Conservation (phyloP, 768 basidiomycete genomes). For the Lactarius akahatsu region DNA sequence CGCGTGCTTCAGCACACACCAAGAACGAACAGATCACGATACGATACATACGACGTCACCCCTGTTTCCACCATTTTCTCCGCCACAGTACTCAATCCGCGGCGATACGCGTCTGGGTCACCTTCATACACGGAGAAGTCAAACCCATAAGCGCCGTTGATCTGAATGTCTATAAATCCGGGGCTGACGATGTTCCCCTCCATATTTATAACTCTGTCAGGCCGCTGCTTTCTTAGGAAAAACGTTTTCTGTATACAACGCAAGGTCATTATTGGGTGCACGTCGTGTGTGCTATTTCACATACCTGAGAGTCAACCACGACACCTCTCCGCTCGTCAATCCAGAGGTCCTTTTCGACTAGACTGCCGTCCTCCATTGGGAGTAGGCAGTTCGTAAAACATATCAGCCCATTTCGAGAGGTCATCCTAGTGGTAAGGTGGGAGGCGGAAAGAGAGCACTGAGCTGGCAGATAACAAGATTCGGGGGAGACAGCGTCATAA, state of each 20-base stretch:
- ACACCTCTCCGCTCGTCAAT: conserved; percentile 71
- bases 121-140: conserved; percentile 83
- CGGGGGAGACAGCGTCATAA: neutral
- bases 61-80: conserved; percentile 83
- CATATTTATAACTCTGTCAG: conserved; percentile 63
- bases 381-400: conserved; percentile 89
- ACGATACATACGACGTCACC: conserved; percentile 74
- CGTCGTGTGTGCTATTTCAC: neutral
- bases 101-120: conserved; percentile 62
- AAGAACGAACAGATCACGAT: conserved; percentile 26
- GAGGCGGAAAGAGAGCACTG: neutral
- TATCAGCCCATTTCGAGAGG: conserved; percentile 60
- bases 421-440: conserved; percentile 29
- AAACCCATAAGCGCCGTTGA: conserved; percentile 87
- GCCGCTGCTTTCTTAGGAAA: conserved; percentile 58
- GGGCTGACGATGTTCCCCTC: conserved; percentile 82
- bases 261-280: conserved; percentile 15
- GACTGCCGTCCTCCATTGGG: conserved; percentile 73
- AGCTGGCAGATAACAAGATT: conserved; percentile 2
- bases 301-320: conserved; percentile 73
- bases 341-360: conserved; percentile 77
- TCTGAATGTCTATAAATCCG: conserved; percentile 83
- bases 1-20: neutral
- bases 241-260: conserved; percentile 56
- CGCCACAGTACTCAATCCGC: conserved; percentile 68